Evolutionary conservation across 164 flowering plant species (phyloP).

Genomic region (Cinnamomum micranthum): DNA sequence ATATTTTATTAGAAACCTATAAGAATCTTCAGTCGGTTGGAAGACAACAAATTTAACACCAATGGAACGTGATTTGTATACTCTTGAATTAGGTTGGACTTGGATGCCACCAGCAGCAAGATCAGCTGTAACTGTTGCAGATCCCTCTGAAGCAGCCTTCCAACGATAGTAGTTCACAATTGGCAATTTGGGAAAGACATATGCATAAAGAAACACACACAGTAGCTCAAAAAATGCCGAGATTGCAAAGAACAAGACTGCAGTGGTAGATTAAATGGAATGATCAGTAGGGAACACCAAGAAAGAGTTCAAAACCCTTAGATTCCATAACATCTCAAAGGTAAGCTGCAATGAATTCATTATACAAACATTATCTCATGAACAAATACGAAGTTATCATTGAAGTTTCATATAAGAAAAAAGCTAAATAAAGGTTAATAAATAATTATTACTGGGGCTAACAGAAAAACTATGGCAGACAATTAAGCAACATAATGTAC

Average conservation of each 20-base stretch:
- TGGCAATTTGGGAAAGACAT: conserved; percentile 59
- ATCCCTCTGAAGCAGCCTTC: conserved; percentile 82
- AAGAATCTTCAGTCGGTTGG: neutral
- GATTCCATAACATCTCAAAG: neutral
- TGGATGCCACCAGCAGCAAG: conserved; percentile 73
- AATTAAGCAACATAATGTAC: too few species aligned
- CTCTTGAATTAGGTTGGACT: conserved; percentile 8
- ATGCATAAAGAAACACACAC: conserved; percentile 63
- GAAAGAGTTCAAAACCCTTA: neutral
- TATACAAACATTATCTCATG: too few species aligned
- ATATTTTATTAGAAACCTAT: neutral
- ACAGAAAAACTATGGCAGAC: too few species aligned
- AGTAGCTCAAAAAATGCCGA: conserved; percentile 52
- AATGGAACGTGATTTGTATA: neutral
- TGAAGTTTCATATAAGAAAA: too few species aligned
- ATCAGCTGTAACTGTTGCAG: conserved; percentile 71
- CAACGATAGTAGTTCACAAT: conserved; percentile 65
- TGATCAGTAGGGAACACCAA: neutral
- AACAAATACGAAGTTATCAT: too few species aligned
- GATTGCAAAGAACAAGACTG: conserved; percentile 66
- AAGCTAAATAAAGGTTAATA: too few species aligned
- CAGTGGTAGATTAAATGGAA: conserved; percentile 16
- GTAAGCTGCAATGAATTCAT: too few species aligned
- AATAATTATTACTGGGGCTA: too few species aligned
- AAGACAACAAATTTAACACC: neutral